Evolutionary conservation across 345 rosid species (phyloP).

Genomic region (Populus alba): DNA sequence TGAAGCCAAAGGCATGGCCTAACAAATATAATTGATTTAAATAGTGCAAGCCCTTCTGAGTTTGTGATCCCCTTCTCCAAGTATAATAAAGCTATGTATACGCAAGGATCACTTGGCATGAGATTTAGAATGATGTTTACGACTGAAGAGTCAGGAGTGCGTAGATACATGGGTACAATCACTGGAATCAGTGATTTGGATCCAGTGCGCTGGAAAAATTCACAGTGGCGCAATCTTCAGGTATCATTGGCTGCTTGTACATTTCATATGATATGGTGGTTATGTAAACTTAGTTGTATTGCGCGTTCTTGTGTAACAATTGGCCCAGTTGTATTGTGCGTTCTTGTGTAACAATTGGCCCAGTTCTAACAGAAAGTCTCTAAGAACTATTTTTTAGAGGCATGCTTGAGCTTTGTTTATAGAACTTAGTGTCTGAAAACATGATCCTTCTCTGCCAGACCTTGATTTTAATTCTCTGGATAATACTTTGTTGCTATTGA

Average conservation of each 20-base stretch:
- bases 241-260: slow-evolving; percentile 31
- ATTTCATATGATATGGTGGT: background rate
- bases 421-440: background rate
- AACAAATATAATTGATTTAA: slow-evolving; percentile 26
- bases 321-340: too few species aligned
- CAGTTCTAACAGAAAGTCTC: background rate
- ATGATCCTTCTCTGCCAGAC: background rate
- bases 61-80: slow-evolving; percentile 96
- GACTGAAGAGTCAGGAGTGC: slow-evolving; percentile 93
- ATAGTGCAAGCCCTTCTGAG: slow-evolving; percentile 92
- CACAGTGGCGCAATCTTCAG: slow-evolving; percentile 99
- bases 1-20: slow-evolving; percentile 16
- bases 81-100: slow-evolving; percentile 80
- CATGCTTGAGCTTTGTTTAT: background rate
- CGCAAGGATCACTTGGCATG: slow-evolving; percentile 91
- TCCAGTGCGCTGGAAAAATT: slow-evolving; percentile 82
- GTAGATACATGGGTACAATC: slow-evolving; percentile 95
- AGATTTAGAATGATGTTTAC: slow-evolving; percentile 98
- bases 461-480: background rate
- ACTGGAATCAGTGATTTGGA: slow-evolving; percentile 88
- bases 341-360: background rate
- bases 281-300: background rate
- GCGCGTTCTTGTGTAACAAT: background rate
- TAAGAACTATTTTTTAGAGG: background rate
- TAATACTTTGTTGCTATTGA: background rate